Conservation (phyloP, 495 filamentous ascomycete genomes). For the Trichocladium antarcticum region DNA sequence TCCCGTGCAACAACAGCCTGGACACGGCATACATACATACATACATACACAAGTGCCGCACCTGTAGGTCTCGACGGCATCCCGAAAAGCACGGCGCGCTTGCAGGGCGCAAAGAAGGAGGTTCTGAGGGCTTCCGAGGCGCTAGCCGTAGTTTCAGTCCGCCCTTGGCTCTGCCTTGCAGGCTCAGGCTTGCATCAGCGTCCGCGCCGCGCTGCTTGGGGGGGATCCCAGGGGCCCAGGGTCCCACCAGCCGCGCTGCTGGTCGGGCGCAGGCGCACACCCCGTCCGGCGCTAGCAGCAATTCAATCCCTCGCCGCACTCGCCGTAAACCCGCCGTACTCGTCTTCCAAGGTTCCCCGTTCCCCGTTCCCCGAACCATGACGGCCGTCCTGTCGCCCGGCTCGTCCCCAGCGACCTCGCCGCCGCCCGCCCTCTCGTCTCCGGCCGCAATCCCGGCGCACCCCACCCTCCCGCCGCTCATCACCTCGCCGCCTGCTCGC, state of each 20-base stretch:
- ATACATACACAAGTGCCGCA: too few relatives aligned
- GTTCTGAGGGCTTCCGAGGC: background rate
- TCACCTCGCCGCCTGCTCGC: slow-evolving; percentile 48
- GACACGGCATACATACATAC: too few relatives aligned
- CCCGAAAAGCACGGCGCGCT: background rate
- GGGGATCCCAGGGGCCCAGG: background rate
- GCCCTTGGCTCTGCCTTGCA: slow-evolving; percentile 1
- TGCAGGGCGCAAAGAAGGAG: background rate
- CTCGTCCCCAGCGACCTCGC: slow-evolving; percentile 45
- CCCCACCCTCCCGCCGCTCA: slow-evolving; percentile 51
- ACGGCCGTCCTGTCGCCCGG: slow-evolving; percentile 49
- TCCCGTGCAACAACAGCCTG: too few relatives aligned
- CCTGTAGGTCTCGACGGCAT: too few relatives aligned
- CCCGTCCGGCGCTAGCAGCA: slow-evolving; percentile 5
- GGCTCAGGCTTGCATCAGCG: background rate
- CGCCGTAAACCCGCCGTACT: too few relatives aligned
- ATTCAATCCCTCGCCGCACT: background rate
- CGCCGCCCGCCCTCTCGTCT: slow-evolving; percentile 32
- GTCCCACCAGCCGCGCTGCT: background rate
- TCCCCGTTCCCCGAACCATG: slow-evolving; percentile 26
- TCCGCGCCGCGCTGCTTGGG: slow-evolving; percentile 2
- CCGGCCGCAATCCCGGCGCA: slow-evolving; percentile 44
- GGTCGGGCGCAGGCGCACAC: background rate
- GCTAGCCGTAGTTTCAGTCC: background rate
- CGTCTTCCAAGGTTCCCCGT: too few relatives aligned